These are phyloP conservation scores for Binderoboletus segoi DNA, from an alignment of 1,284 basidiomycete genomes.

Conservation along the genomic window DNA sequence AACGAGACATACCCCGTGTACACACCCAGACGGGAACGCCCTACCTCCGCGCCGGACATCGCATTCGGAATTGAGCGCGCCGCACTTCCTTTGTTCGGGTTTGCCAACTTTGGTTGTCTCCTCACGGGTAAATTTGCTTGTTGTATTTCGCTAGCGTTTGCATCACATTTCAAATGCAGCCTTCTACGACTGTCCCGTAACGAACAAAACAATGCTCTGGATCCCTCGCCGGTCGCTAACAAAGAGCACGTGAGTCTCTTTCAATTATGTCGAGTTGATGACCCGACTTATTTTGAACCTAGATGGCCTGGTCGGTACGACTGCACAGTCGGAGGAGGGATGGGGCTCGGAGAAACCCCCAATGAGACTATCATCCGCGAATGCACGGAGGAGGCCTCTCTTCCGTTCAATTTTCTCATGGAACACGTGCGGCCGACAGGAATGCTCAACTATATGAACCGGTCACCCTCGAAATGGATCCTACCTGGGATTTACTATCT, in stretches of 20 bases:
- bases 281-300: background rate
- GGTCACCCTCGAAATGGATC: constrained; percentile 43
- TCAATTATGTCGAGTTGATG: background rate
- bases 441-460: constrained; percentile 42
- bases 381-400: constrained; percentile 44
- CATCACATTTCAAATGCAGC: constrained; percentile 9
- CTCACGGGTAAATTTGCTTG: constrained; percentile 37
- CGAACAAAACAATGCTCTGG: constrained; percentile 37
- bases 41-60: constrained; percentile 8
- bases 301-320: constrained; percentile 47
- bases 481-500: constrained; percentile 47
- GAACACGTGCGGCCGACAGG: constrained; percentile 36
- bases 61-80: constrained; percentile 47
- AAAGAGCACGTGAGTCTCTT: constrained; percentile 41
- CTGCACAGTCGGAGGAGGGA: constrained; percentile 47
- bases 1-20: constrained; percentile 31
- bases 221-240: constrained; percentile 42
- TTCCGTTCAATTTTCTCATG: constrained; percentile 38
- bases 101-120: constrained; percentile 45
- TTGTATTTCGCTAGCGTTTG: background rate
- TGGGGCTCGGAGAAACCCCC: constrained; percentile 40
- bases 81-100: constrained; percentile 46
- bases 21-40: constrained; percentile 17
- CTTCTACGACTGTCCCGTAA: constrained; percentile 25
- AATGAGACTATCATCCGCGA: constrained; percentile 41